phyloP scores from a whole-genome alignment of 2,329 filamentous ascomycete genomes.

The Alternaria novae-zelandiae region DNA sequence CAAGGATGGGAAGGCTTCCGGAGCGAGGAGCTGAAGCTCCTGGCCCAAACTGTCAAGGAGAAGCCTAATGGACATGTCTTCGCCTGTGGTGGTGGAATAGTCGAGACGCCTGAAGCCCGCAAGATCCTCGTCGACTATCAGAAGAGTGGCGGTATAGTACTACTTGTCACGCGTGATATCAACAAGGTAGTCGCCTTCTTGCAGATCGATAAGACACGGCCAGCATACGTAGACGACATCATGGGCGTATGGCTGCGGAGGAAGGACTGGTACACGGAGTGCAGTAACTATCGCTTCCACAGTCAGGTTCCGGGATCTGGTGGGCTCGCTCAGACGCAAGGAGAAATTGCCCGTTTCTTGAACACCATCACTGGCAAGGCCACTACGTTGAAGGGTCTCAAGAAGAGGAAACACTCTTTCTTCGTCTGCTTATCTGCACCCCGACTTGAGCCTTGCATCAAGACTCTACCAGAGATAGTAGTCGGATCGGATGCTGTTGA shows the following conservation, averaged over 20 bases:
- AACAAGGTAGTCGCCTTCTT: constrained; percentile 88
- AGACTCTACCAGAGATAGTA: constrained; percentile 73
- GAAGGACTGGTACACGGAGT: constrained; percentile 87
- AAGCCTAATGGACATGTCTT: constrained; percentile 80
- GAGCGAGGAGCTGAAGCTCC: constrained; percentile 74
- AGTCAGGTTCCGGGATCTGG: constrained; percentile 69
- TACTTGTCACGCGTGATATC: constrained; percentile 87
- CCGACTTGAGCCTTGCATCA: constrained; percentile 67
- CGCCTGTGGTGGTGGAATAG: constrained; percentile 91
- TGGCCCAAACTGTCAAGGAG: constrained; percentile 76
- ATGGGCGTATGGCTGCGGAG: constrained; percentile 87
- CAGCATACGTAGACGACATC: constrained; percentile 92
- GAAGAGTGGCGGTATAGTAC: constrained; percentile 78
- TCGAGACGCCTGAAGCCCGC: constrained; percentile 82
- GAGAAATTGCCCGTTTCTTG: constrained; percentile 77
- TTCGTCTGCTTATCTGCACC: constrained; percentile 92
- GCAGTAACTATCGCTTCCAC: constrained; percentile 93
- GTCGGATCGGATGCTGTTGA: constrained; percentile 93
- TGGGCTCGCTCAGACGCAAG: constrained; percentile 60
- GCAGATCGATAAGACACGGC: constrained; percentile 84
- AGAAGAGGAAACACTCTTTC: constrained; percentile 76
- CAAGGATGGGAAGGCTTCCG: constrained; percentile 90
- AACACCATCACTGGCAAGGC: constrained; percentile 69
- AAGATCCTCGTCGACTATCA: constrained; percentile 76
- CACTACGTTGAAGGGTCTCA: constrained; percentile 62